Percentiles rank a stretch among this genome's conserved stretches.
Conservation (phyloP, 192 early-diverging fungal genomes). For the Umbelopsis vinacea region DNA sequence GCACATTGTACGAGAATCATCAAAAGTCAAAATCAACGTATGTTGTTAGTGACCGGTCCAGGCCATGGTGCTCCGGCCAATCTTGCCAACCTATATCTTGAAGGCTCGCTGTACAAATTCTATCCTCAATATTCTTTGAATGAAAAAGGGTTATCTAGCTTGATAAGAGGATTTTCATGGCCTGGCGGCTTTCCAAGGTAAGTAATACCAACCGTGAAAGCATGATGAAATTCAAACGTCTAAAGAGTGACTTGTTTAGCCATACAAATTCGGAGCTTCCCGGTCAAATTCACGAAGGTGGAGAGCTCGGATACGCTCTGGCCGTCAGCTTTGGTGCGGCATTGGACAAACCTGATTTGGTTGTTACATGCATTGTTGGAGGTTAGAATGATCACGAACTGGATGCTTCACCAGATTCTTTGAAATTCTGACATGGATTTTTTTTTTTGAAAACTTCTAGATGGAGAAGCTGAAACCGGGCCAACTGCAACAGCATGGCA, state of each 20-base stretch:
- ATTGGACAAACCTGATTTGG: constrained; percentile 51
- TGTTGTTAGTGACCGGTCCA: constrained; percentile 51
- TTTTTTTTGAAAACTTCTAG: not conserved
- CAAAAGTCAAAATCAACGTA: constrained; percentile 40
- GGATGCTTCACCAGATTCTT: not conserved
- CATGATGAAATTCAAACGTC: not conserved
- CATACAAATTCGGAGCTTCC: constrained; percentile 49
- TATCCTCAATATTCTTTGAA: constrained; percentile 38
- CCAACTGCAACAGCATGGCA: constrained; percentile 52
- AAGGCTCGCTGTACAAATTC: constrained; percentile 46
- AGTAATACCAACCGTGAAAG: not conserved
- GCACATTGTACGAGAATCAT: constrained; percentile 48
- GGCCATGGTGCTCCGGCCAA: constrained; percentile 51
- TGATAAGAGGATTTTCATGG: constrained; percentile 46
- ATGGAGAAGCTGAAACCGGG: constrained; percentile 50
- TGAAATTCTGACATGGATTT: no score
- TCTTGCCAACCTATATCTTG: constrained; percentile 47
- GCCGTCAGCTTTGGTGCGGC: constrained; percentile 50
- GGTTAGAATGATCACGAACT: constrained; percentile 8
- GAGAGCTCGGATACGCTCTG: constrained; percentile 50
- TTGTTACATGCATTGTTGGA: constrained; percentile 53
- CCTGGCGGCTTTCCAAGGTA: constrained; percentile 48
- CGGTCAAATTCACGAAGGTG: constrained; percentile 52
- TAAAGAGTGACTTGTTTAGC: not conserved
- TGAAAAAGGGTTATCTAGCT: constrained; percentile 29